Percentiles rank a stretch among this genome's conserved stretches.
Conservation (phyloP, 2,329 filamentous ascomycete species). For the Emydomyces testavorans region DNA sequence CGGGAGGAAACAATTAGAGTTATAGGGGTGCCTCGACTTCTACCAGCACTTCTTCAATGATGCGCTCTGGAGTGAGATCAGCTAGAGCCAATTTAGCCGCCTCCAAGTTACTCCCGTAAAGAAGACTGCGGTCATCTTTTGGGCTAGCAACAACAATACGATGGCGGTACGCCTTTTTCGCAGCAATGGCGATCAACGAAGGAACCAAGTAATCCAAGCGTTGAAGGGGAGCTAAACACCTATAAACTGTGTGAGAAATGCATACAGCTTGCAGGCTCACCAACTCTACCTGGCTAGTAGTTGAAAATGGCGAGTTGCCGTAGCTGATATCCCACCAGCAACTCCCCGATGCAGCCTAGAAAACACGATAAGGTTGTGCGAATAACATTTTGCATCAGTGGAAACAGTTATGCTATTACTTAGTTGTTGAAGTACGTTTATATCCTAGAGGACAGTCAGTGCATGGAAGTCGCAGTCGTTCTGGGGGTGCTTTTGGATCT, state of each 20-base stretch:
- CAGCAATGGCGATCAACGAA: constrained; percentile 68
- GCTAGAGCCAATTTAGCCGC: constrained; percentile 59
- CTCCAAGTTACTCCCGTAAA: constrained; percentile 74
- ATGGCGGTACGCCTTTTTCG: constrained; percentile 78
- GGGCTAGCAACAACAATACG: constrained; percentile 60
- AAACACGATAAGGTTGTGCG: constrained; percentile 78
- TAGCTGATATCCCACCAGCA: constrained; percentile 61
- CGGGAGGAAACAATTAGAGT: background rate
- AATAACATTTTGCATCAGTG: constrained; percentile 69
- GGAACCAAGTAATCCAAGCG: constrained; percentile 70
- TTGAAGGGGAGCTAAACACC: constrained; percentile 69
- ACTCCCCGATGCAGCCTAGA: constrained; percentile 80
- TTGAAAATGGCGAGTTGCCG: constrained; percentile 66
- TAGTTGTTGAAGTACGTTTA: constrained; percentile 50
- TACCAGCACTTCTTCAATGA: constrained; percentile 48
- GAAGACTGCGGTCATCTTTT: constrained; percentile 70
- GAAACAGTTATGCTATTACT: constrained; percentile 52
- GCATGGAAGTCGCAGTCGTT: background rate
- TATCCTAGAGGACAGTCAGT: constrained; percentile 22
- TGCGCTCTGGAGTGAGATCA: constrained; percentile 43
- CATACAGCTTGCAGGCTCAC: background rate
- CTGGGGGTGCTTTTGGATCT: background rate
- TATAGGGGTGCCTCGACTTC: constrained; percentile 46
- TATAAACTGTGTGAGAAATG: constrained; percentile 27
- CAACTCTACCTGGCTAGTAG: constrained; percentile 48